Evolutionary conservation across 2,329 filamentous ascomycete species (phyloP).

Genomic region (Colletotrichum orchidophilum): DNA sequence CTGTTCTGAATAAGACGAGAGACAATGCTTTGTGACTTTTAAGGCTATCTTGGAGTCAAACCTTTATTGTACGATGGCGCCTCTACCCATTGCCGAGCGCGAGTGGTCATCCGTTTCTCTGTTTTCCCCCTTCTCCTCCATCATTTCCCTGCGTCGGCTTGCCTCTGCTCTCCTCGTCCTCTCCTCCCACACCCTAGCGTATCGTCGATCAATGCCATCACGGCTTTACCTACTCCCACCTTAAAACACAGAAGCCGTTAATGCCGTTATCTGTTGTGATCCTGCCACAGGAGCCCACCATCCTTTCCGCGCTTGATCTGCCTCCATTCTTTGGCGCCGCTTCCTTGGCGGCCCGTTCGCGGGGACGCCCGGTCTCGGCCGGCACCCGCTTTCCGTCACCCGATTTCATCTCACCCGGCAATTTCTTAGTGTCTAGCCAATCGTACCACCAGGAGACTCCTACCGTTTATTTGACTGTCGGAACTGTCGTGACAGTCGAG

Average conservation of each 20-base stretch:
- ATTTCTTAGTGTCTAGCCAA: not conserved
- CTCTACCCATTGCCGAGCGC: not conserved
- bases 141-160: not conserved
- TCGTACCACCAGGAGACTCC: not conserved
- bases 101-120: not conserved
- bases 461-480: not conserved
- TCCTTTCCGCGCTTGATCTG: constrained; percentile 33
- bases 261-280: constrained; percentile 34
- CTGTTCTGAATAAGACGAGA: not conserved
- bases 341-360: constrained; percentile 20
- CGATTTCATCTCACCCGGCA: not conserved
- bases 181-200: not conserved
- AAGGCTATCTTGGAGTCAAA: not conserved
- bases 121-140: not conserved
- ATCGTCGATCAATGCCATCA: not conserved
- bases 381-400: not conserved
- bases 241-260: constrained; percentile 24
- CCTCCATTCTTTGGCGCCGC: not conserved
- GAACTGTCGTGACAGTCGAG: not conserved
- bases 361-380: constrained; percentile 17
- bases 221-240: not conserved
- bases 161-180: not conserved
- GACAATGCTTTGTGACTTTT: not conserved
- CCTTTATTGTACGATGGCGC: not conserved
- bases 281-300: constrained; percentile 40